These are phyloP conservation scores for Thalassia testudinum DNA, from an alignment of 116 monocot species.

Conservation along the genomic window DNA sequence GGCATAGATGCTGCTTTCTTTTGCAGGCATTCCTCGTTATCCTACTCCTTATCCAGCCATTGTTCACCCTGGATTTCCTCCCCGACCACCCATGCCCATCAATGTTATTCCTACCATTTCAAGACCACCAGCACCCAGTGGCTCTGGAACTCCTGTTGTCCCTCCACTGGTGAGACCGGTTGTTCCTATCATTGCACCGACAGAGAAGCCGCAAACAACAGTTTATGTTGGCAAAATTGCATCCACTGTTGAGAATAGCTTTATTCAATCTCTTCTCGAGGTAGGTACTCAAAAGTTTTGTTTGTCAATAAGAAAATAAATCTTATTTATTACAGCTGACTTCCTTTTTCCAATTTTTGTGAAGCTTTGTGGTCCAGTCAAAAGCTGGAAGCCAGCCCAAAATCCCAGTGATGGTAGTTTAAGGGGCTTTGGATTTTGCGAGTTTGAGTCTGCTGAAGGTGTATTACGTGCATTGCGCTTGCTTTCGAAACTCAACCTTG, in stretches of 20 bases:
- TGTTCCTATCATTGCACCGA: constrained; percentile 51
- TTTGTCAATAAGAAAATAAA: neutral
- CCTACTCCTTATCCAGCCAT: constrained; percentile 46
- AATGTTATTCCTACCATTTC: constrained; percentile 40
- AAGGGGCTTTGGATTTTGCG: constrained; percentile 93
- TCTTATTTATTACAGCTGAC: neutral
- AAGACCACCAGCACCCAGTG: constrained; percentile 40
- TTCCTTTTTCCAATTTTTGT: neutral
- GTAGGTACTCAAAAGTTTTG: constrained; percentile 12
- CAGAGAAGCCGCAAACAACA: constrained; percentile 94
- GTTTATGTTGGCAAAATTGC: constrained; percentile 98
- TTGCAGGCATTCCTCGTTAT: constrained; percentile 72
- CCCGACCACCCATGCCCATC: constrained; percentile 40
- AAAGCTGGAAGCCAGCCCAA: constrained; percentile 94
- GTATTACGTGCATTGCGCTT: constrained; percentile 76
- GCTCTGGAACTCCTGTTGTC: constrained; percentile 37
- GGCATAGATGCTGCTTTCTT: constrained; percentile 42
- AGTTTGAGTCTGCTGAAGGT: constrained; percentile 98
- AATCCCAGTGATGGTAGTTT: constrained; percentile 61
- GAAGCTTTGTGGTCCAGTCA: constrained; percentile 96
- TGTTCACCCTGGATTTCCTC: constrained; percentile 59
- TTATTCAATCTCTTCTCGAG: constrained; percentile 59
- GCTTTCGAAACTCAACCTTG: constrained; percentile 73
- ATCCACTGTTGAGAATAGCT: constrained; percentile 77
- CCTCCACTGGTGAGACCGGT: constrained; percentile 48